Evolutionary conservation across 148 eudicot species (phyloP).

Genomic region (Fagopyrum esculentum): DNA sequence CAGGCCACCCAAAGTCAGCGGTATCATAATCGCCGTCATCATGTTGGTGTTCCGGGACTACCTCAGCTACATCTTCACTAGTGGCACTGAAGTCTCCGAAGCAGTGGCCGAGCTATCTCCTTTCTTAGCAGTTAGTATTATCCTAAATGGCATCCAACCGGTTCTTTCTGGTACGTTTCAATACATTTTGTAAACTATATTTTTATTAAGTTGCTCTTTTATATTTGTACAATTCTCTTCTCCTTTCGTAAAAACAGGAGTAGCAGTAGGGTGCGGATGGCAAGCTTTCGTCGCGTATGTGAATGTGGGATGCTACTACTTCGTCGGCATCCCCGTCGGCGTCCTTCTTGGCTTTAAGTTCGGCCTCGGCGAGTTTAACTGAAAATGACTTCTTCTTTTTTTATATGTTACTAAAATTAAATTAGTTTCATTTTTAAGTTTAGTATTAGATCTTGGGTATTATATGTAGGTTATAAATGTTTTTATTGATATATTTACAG

Average conservation of each 20-base stretch:
- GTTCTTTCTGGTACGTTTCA: constrained; percentile 37
- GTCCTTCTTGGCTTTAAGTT: constrained; percentile 43
- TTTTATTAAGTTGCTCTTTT: no score
- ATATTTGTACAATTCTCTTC: no score
- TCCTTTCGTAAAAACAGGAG: constrained; percentile 18
- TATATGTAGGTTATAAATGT: background rate
- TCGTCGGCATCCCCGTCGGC: constrained; percentile 41
- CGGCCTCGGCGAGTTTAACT: constrained; percentile 21
- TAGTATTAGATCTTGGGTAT: background rate
- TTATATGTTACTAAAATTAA: no score
- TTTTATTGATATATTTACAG: constrained; percentile 16
- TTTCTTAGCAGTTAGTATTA: constrained; percentile 32
- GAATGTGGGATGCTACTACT: constrained; percentile 43
- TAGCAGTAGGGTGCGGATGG: constrained; percentile 61
- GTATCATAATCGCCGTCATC: constrained; percentile 20
- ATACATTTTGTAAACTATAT: background rate
- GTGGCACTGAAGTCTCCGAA: constrained; percentile 31
- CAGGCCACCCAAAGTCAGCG: constrained; percentile 50
- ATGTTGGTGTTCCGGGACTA: constrained; percentile 34
- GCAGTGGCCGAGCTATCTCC: constrained; percentile 53
- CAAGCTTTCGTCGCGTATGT: constrained; percentile 57
- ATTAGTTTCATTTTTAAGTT: background rate
- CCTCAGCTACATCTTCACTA: constrained; percentile 46
- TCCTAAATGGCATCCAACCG: constrained; percentile 53
- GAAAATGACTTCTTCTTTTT: no score